Evolutionary conservation across 805 yeast species (phyloP).

Genomic region (Cyberlindnera amylophila): DNA sequence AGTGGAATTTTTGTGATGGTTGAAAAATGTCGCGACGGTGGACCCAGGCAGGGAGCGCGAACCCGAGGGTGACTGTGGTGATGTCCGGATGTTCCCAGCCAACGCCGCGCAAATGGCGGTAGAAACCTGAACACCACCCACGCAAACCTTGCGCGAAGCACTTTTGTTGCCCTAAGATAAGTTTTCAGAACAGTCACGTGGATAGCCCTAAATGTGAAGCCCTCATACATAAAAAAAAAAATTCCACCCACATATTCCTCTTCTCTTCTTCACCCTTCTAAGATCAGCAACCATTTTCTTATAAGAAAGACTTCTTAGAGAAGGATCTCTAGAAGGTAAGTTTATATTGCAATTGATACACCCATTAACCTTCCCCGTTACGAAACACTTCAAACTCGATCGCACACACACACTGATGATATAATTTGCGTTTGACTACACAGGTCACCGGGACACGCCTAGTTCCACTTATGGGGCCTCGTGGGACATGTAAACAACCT

Average conservation of each 20-base stretch:
- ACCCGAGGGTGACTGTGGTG: constrained; percentile 2
- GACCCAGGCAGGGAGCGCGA: background rate
- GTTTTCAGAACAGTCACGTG: background rate
- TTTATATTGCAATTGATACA: too few species aligned
- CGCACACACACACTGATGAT: constrained; percentile 37
- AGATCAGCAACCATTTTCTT: too few species aligned
- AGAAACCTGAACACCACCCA: background rate
- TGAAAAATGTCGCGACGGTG: constrained; percentile 6
- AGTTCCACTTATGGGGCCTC: constrained; percentile 37
- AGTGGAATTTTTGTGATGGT: constrained; percentile 9
- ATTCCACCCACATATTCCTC: too few species aligned
- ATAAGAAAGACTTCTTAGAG: too few species aligned
- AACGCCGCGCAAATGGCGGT: background rate
- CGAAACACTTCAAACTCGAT: too few species aligned
- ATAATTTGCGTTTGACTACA: constrained; percentile 52
- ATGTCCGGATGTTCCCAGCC: background rate
- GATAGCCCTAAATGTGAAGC: too few species aligned
- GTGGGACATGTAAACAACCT: constrained; percentile 34
- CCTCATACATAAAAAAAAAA: too few species aligned
- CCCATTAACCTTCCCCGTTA: too few species aligned
- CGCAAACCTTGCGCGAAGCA: background rate
- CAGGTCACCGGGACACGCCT: constrained; percentile 41
- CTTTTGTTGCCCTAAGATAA: background rate
- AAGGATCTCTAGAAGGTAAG: too few species aligned
- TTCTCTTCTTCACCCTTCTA: too few species aligned